These are phyloP conservation scores for Arachis hypogaea DNA, from an alignment of 306 rosid genomes.

Conservation along the genomic window DNA sequence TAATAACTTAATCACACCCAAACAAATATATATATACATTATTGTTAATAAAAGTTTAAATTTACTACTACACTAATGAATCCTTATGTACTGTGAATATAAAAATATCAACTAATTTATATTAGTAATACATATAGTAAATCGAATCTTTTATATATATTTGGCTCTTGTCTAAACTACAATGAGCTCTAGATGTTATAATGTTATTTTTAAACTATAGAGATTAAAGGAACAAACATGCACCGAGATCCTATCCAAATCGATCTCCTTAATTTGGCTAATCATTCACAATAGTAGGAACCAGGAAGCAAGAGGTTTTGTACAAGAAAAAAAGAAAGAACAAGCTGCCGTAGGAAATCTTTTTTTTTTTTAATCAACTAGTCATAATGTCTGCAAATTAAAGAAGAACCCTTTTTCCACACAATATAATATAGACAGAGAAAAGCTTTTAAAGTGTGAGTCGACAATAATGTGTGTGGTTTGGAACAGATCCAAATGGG, in stretches of 20 bases:
- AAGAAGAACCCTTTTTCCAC: constrained; percentile 28
- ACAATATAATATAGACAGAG: constrained; percentile 36
- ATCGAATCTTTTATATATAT: constrained; percentile 19
- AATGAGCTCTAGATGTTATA: constrained; percentile 7
- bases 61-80: too few relatives aligned
- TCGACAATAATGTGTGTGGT: constrained; percentile 56
- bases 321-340: constrained; percentile 22
- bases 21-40: too few relatives aligned
- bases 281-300: constrained; percentile 55
- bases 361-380: not conserved
- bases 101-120: too few relatives aligned
- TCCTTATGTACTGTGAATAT: too few relatives aligned
- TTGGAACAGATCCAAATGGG: constrained; percentile 61
- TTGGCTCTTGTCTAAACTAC: constrained; percentile 10
- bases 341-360: constrained; percentile 43
- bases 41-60: too few relatives aligned
- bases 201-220: constrained; percentile 18
- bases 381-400: constrained; percentile 39
- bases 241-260: constrained; percentile 48
- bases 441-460: constrained; percentile 43
- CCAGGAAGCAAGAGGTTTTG: constrained; percentile 47
- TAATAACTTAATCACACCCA: too few relatives aligned
- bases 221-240: constrained; percentile 43
- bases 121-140: too few relatives aligned
- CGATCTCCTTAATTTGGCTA: constrained; percentile 28